A percentile compares a stretch with the other conserved stretches of the same genome.
Conservation (phyloP, 345 rosid genomes). For the Eucalyptus pauciflora region DNA sequence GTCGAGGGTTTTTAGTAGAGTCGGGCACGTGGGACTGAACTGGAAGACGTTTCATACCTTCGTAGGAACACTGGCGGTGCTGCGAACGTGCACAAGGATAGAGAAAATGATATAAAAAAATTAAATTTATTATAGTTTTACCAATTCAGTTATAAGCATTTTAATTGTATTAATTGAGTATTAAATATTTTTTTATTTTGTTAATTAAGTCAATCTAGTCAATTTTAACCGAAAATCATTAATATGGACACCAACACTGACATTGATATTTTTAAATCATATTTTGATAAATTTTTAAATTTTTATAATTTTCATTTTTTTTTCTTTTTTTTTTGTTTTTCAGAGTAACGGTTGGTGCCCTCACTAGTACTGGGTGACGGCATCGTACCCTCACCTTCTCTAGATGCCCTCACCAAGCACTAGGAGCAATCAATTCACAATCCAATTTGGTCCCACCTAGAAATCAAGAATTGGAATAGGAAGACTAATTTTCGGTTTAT, state of each 20-base stretch:
- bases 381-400: no score
- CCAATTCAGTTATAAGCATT: accelerated
- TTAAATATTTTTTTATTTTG: accelerated
- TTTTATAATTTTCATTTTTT: no score
- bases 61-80: neutral
- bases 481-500: no score
- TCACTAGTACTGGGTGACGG: accelerated
- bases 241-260: accelerated
- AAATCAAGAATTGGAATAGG: no score
- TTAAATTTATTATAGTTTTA: no score
- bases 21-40: neutral
- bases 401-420: no score
- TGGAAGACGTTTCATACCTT: neutral
- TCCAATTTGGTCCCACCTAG: accelerated
- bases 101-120: neutral
- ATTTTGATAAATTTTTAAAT: no score
- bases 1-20: neutral
- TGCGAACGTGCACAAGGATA: neutral
- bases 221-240: accelerated
- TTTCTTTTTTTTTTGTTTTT: accelerated
- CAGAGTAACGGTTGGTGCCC: no score
- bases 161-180: accelerated
- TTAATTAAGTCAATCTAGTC: accelerated
- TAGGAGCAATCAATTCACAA: no score
- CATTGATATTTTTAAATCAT: accelerated